Evolutionary conservation across 345 rosid genomes (phyloP).

Genomic region (Clarkia xantiana): DNA sequence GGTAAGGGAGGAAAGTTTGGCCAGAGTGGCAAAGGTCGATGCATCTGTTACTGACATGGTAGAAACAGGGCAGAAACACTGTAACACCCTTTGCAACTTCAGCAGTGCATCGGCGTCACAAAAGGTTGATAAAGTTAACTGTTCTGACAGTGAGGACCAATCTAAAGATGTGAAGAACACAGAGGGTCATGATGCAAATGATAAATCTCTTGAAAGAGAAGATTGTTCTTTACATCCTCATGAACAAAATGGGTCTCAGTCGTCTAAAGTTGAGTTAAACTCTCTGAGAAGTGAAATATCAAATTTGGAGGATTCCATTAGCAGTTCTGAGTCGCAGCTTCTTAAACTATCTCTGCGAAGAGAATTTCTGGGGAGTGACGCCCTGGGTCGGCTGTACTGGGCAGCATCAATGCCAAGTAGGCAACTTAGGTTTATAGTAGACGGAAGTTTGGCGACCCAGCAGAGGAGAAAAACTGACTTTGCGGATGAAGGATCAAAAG

Average conservation of each 20-base stretch:
- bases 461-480: slow-evolving; percentile 16
- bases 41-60: slow-evolving; percentile 15
- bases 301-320: slow-evolving; percentile 44
- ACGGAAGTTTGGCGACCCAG: slow-evolving; percentile 46
- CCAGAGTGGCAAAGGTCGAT: slow-evolving; percentile 45
- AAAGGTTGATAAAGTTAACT: slow-evolving; percentile 2
- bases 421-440: slow-evolving; percentile 49
- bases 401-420: slow-evolving; percentile 40
- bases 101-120: slow-evolving; percentile 16
- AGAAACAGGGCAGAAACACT: slow-evolving; percentile 11
- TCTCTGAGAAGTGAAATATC: slow-evolving; percentile 39
- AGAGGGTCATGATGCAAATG: slow-evolving; percentile 5
- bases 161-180: slow-evolving; percentile 14
- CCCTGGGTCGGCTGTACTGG: slow-evolving; percentile 75
- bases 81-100: slow-evolving; percentile 11
- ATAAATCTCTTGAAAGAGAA: slow-evolving; percentile 15
- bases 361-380: slow-evolving; percentile 83
- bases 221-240: slow-evolving; percentile 13
- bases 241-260: slow-evolving; percentile 36
- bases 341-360: slow-evolving; percentile 47
- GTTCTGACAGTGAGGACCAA: slow-evolving; percentile 14
- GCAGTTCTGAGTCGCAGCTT: slow-evolving; percentile 45
- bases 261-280: slow-evolving; percentile 38
- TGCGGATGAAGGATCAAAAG: slow-evolving; percentile 36
- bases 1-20: slow-evolving; percentile 51